Evolutionary conservation across 2,329 filamentous ascomycete species (phyloP), one percentile per base, ranked within the genome.

Genomic region (Aspergillus phoenicis): DNA sequence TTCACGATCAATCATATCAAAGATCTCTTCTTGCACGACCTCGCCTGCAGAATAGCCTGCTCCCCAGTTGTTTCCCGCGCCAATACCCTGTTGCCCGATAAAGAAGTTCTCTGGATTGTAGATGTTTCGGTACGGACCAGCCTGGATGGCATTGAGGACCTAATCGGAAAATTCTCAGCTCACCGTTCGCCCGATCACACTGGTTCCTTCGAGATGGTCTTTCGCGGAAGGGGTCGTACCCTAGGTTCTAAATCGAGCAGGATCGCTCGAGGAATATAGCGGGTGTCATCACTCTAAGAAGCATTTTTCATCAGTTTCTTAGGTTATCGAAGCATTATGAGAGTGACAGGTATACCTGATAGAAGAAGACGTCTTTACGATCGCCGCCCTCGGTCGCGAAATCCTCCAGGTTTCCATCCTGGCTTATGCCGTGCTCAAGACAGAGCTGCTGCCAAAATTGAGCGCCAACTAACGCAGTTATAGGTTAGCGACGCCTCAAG

Each of bases 91-190:
- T 76, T 97, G 96, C 70, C 94, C 92, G 57, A 98, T 87, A 76
- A 96, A 99, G 80, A 98, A 97, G 82, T 99, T 99, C 79, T 99
- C 95, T 0, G 95, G 95, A 75, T 99, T 99, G 85, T 99, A 99
- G 62, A 99, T 99, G 77, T 99, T 98, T 77, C 90, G 92, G 83
- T 99, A 99, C 0, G 93, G 89, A 1, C 95, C 93, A 8, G 89
- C 90, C 80, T 98, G 94, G 69, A 99, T 99, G 63, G 88, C 83
- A 74, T 98, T 91, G 73, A 99, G 90, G 65, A 98, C 90, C 88
- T 85, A 65, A 47, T 59, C 11, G 33, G 24, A 47, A 41, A 58
- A 26, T 8, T 43, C 38, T 60, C 20, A 58, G 55, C 51, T 61
- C 54, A 63, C 56, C 47, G 17, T 65, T 36, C 33, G 41, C 48